Evolutionary conservation across 805 yeast genomes (phyloP).

Genomic region (Henningerozyma blattae): DNA sequence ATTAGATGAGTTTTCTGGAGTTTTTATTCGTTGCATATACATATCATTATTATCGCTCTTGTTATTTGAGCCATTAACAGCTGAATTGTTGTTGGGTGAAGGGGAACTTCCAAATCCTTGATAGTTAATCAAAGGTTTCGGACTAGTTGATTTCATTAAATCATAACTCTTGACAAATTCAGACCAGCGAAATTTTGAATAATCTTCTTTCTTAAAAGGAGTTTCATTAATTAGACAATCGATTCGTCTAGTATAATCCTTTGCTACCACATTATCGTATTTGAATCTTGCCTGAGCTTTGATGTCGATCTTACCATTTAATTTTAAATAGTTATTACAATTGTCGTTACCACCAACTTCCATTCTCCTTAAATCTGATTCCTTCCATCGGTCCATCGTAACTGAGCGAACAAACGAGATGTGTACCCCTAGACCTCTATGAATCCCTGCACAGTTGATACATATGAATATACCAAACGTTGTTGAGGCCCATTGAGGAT

Average conservation of each 20-base stretch:
- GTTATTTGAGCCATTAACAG: background rate
- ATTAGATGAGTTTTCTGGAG: background rate
- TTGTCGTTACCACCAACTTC: background rate
- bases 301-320: background rate
- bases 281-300: background rate
- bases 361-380: constrained; percentile 15
- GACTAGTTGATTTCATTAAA: background rate
- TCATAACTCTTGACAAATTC: background rate
- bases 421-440: constrained; percentile 91
- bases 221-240: background rate
- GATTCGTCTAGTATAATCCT: background rate
- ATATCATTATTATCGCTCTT: too few species aligned
- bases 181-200: background rate
- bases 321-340: background rate
- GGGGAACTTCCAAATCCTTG: background rate
- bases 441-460: constrained; percentile 92
- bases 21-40: too few species aligned
- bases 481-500: constrained; percentile 99
- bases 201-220: background rate
- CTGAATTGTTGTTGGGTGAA: background rate
- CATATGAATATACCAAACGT: constrained; percentile 86
- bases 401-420: constrained; percentile 87
- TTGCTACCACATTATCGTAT: background rate
- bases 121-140: background rate
- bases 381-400: constrained; percentile 94